Percentiles rank a stretch among this genome's conserved stretches.
phyloP scores from a whole-genome alignment of 2,329 filamentous ascomycete genomes.

The Colletotrichum siamense region DNA sequence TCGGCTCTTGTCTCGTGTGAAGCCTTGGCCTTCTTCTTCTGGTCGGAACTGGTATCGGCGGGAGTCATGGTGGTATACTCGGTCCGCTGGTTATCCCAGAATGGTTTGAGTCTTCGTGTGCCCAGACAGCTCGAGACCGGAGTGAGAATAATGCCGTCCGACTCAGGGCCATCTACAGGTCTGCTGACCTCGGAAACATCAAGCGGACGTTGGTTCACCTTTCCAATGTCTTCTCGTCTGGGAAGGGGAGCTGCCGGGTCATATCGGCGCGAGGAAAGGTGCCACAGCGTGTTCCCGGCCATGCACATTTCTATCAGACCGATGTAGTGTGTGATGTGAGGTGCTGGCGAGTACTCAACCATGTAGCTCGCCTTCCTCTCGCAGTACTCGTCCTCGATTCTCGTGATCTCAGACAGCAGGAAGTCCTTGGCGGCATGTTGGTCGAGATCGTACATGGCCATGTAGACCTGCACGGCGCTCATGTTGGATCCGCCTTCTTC shows the following conservation, averaged over 20 bases:
- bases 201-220: not conserved
- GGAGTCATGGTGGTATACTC: constrained; percentile 3
- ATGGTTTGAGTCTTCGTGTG: not conserved
- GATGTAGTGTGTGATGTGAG: constrained; percentile 1
- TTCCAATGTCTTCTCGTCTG: not conserved
- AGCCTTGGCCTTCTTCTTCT: not conserved
- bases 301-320: not conserved
- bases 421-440: constrained; percentile 1
- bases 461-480: not conserved
- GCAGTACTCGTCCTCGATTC: not conserved
- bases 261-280: not conserved
- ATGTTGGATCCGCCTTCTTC: not conserved
- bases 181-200: not conserved
- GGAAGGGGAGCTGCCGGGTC: not conserved
- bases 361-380: not conserved
- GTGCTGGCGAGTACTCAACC: not conserved
- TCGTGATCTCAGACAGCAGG: not conserved
- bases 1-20: not conserved
- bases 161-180: not conserved
- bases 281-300: constrained; percentile 5
- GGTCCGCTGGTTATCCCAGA: not conserved
- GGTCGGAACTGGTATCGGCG: not conserved
- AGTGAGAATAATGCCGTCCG: not conserved
- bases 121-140: not conserved
- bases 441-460: not conserved